A percentile compares a stretch with the other conserved stretches of the same genome.
Conservation (phyloP, 352 stramenopile species). For the Halophytophthora polymorphica region DNA sequence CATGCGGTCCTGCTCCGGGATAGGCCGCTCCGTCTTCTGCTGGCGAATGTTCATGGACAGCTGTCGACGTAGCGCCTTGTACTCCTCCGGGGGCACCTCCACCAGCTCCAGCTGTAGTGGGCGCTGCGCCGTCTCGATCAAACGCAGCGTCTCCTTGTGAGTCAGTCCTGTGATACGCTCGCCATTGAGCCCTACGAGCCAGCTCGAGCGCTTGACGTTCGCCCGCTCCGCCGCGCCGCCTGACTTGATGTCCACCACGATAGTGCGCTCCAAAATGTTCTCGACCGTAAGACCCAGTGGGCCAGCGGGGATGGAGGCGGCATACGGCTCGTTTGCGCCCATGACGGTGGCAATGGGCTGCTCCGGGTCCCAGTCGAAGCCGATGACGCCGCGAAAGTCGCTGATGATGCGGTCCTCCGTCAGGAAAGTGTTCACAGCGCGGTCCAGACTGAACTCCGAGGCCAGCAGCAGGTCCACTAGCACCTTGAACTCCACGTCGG, state of each 20-base stretch:
- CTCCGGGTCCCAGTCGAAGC: conserved; percentile 56
- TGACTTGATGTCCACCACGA: conserved; percentile 87
- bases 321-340: conserved; percentile 49
- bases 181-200: conserved; percentile 79
- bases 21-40: conserved; percentile 75
- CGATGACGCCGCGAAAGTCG: conserved; percentile 78
- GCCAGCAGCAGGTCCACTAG: conserved; percentile 72
- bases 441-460: conserved; percentile 76
- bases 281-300: conserved; percentile 86
- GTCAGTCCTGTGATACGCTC: conserved; percentile 73
- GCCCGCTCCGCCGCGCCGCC: conserved; percentile 69
- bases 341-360: conserved; percentile 48
- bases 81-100: conserved; percentile 65
- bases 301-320: conserved; percentile 71
- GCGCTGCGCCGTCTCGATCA: conserved; percentile 75
- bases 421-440: conserved; percentile 80
- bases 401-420: conserved; percentile 76
- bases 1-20: conserved; percentile 83
- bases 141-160: conserved; percentile 82
- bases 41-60: conserved; percentile 85
- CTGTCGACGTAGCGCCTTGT: conserved; percentile 70
- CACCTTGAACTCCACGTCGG: conserved; percentile 62
- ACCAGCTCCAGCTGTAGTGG: conserved; percentile 74
- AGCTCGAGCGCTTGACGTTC: conserved; percentile 79
- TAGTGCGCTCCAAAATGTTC: conserved; percentile 85